A percentile compares a stretch with the other conserved stretches of the same genome.
These are phyloP conservation scores for Eruca vesicaria DNA, from an alignment of 441 rosid genomes.

Conservation along the genomic window DNA sequence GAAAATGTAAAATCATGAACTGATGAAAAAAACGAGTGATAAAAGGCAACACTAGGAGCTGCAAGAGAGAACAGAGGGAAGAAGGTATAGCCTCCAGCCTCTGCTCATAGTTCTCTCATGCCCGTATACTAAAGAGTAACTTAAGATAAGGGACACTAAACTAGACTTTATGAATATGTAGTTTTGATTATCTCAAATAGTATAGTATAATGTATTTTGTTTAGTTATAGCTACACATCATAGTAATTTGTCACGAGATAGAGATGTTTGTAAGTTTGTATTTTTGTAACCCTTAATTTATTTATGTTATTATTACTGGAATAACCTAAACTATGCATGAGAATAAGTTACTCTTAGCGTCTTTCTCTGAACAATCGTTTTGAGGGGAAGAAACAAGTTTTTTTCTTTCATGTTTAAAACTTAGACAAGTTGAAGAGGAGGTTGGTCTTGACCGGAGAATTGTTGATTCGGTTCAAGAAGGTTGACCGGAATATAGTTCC, in stretches of 20 bases:
- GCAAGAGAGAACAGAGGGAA: conserved; percentile 64
- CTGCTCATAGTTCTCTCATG: conserved; percentile 47
- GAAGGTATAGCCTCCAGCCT: conserved; percentile 92
- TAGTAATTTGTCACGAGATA: conserved; percentile 4
- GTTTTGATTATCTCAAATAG: conserved; percentile 4
- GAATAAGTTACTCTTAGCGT: neutral
- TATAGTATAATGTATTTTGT: conserved; percentile 9
- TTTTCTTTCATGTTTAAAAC: neutral
- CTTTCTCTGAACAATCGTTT: neutral
- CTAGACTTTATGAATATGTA: conserved; percentile 31
- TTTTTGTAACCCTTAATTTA: conserved; percentile 6
- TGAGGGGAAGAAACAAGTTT: neutral
- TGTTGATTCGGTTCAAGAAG: neutral
- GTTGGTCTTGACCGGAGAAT: neutral
- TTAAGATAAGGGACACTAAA: conserved; percentile 32
- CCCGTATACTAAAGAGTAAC: conserved; percentile 44
- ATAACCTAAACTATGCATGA: neutral
- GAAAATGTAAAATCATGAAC: conserved; percentile 68
- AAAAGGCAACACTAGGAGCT: neutral
- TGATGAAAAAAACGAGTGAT: conserved; percentile 36
- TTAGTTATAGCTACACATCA: conserved; percentile 8
- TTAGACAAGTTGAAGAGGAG: neutral
- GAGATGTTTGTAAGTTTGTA: conserved; percentile 18
- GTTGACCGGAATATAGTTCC: neutral
- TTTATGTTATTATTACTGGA: conserved; percentile 16